Conservation (phyloP, 371 early-diverging fungal genomes). For the Vairimorpha apis region DNA sequence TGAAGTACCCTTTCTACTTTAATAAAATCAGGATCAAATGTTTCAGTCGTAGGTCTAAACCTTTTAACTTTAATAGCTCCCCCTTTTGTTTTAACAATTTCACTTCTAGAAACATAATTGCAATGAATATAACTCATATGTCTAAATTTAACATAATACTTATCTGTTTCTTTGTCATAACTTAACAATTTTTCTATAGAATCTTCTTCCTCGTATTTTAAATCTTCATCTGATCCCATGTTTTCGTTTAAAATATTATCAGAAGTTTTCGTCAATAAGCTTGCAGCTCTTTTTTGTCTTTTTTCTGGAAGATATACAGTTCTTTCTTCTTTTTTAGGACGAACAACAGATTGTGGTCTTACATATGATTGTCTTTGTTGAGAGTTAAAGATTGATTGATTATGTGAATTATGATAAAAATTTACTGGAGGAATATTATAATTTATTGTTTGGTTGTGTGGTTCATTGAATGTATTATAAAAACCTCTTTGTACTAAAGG, state of each 20-base stretch:
- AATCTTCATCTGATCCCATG: slow-evolving; percentile 2
- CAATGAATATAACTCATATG: slow-evolving; percentile 68
- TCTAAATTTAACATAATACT: slow-evolving; percentile 60
- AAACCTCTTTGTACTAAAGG: slow-evolving; percentile 20
- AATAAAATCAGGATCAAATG: slow-evolving; percentile 57
- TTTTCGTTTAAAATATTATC: not conserved
- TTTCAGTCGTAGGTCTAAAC: slow-evolving; percentile 41
- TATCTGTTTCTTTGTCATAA: slow-evolving; percentile 50
- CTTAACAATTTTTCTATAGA: slow-evolving; percentile 59
- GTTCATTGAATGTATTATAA: slow-evolving; percentile 8
- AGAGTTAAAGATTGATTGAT: not conserved
- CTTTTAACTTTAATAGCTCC: slow-evolving; percentile 70
- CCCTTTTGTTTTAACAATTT: slow-evolving; percentile 68
- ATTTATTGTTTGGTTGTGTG: not conserved
- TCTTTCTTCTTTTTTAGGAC: slow-evolving; percentile 8
- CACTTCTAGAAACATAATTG: slow-evolving; percentile 70
- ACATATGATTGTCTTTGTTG: not conserved
- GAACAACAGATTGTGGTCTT: not conserved
- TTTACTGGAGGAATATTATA: not conserved
- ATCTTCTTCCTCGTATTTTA: slow-evolving; percentile 53
- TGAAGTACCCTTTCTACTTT: slow-evolving; percentile 59
- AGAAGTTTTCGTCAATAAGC: not conserved
- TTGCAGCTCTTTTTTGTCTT: slow-evolving; percentile 30
- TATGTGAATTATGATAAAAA: not conserved
- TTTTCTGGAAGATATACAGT: slow-evolving; percentile 29